Base-by-base conservation (phyloP, 2,329 filamentous ascomycete genomes). In the Decorospora gaudefroyi region DNA sequence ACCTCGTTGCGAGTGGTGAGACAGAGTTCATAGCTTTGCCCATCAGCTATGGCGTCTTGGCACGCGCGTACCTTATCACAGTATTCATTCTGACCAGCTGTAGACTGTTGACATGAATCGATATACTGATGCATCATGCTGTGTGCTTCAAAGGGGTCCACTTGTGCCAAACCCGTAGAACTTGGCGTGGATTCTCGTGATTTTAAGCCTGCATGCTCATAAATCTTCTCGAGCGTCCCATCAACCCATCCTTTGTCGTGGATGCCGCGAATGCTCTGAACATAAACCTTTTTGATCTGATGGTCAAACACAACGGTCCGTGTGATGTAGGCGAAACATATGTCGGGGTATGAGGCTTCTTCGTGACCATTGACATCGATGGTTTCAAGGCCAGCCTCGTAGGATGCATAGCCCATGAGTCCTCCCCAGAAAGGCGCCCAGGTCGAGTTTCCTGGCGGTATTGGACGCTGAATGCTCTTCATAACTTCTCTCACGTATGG, bases 1-100 rank as follows among this genome's bases (percentile, higher is more conserved):
- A 93, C 80, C 23, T 76, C 78, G 8, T 87, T 90, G 66, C 89
- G 84, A 34, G 84, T 84, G 0, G 89, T 95, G 6, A 95, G 78
- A 56, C 89, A 95, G 5, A 95, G 78, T 65, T 95, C 90, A 67
- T 95, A 95, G 0, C 88, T 90, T 51, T 91, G 84, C 10, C 90
- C 90, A 0, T 85, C 83, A 3, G 83, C 80, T 51, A 95, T 87
- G 50, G 81, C 78, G 4, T 82, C 77, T 61, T 92, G 86, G 61
- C 88, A 93, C 25, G 73, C 68, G 15, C 75, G 71, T n/a, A 93
- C 85, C 56, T 86, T 82, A 3, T 74, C 69, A 56, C 84, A 83
- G 62, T 93, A 95, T 3, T 49, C 57, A 27, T 19, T 44, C 16
- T 53, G 47, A 10, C 43, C 34, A n/a, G 45, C 52, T 9, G 53